Conservation (phyloP, 176 grass and related monocot genomes). For the Microstegium vimineum region DNA sequence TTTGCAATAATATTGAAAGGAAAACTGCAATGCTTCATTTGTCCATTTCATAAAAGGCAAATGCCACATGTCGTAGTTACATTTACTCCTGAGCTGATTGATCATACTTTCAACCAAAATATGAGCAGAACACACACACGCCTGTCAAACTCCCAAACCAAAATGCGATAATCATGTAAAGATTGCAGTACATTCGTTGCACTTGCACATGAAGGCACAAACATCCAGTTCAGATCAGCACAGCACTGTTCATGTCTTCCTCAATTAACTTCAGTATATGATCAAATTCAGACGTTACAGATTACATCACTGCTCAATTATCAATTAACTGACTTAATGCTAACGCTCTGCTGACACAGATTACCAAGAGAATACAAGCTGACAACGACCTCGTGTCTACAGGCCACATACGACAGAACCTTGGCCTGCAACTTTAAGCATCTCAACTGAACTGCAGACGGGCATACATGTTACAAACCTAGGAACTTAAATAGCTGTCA, state of each 20-base stretch:
- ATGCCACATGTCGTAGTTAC: too few relatives aligned
- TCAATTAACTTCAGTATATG: not conserved
- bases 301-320: not conserved
- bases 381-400: not conserved
- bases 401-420: not conserved
- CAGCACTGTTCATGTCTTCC: not conserved
- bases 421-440: not conserved
- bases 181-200: too few relatives aligned
- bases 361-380: not conserved
- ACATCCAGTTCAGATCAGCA: not conserved
- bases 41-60: too few relatives aligned
- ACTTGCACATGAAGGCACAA: not conserved
- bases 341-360: not conserved
- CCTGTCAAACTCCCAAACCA: too few relatives aligned
- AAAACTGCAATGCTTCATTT: too few relatives aligned
- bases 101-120: too few relatives aligned
- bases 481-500: conserved; percentile 19
- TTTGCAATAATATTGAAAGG: too few relatives aligned
- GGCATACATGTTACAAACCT: conserved; percentile 21
- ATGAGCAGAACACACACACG: too few relatives aligned
- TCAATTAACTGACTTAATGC: not conserved
- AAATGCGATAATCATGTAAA: too few relatives aligned
- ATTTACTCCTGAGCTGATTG: too few relatives aligned
- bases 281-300: not conserved
- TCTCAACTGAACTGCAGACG: conserved; percentile 11